phyloP scores from a whole-genome alignment of 352 stramenopile species.

The Pythium folliculosum region DNA sequence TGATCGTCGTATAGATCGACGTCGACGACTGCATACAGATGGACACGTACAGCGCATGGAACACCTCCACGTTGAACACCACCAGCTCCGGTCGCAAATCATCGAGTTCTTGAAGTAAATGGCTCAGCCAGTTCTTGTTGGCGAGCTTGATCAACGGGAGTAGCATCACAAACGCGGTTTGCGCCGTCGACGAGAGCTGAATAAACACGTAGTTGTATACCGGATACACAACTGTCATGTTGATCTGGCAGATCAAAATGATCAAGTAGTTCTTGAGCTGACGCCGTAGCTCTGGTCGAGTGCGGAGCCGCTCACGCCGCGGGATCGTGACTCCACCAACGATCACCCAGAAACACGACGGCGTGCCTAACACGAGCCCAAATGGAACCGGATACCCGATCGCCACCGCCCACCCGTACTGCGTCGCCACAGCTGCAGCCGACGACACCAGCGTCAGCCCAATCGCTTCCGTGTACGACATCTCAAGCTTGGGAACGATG shows the following conservation, averaged over 20 bases:
- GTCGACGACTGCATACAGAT: slow-evolving; percentile 20
- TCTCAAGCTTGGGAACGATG: slow-evolving; percentile 1
- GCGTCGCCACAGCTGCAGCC: not conserved
- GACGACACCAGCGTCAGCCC: not conserved
- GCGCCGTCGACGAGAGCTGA: slow-evolving; percentile 5
- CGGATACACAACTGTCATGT: slow-evolving; percentile 21
- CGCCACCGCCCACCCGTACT: not conserved
- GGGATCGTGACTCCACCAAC: not conserved
- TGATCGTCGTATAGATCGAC: slow-evolving; percentile 1
- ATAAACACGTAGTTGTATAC: slow-evolving; percentile 21
- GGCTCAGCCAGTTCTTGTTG: slow-evolving; percentile 40
- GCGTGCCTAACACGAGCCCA: not conserved
- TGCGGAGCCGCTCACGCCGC: not conserved
- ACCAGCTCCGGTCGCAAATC: slow-evolving; percentile 31
- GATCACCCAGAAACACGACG: not conserved
- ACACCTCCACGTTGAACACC: slow-evolving; percentile 24
- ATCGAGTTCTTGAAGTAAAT: slow-evolving; percentile 15
- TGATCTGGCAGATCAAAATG: slow-evolving; percentile 16
- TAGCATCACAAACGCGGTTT: slow-evolving; percentile 26
- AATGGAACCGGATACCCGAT: slow-evolving; percentile 13
- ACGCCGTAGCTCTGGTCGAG: not conserved
- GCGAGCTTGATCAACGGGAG: slow-evolving; percentile 43
- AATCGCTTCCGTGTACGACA: not conserved
- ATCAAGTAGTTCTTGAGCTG: slow-evolving; percentile 3
- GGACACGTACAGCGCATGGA: slow-evolving; percentile 13